Evolutionary conservation across 768 basidiomycete genomes (phyloP), one percentile per base, ranked within the genome.

Genomic region (Collybiopsis confluens): DNA sequence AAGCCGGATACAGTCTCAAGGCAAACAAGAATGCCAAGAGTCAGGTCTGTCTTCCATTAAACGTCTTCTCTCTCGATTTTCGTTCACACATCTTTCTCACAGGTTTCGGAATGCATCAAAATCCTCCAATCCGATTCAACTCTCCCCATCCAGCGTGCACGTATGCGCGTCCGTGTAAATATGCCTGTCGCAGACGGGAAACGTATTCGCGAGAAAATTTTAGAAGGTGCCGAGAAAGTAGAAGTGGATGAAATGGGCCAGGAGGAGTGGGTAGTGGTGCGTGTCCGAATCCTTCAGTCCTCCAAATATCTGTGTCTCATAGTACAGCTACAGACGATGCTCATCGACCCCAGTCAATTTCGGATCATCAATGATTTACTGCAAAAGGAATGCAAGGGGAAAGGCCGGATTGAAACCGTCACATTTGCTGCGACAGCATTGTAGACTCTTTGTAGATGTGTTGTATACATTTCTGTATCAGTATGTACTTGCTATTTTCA

Each of bases 331-430:
- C 61, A 98, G 96, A 81, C 88, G 44, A 78, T 96, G 73, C 77
- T 96, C 52, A 98, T 98, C 56, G 94, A 98, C 65, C 96, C 97
- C 4, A 82, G 89, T 38, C 86, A 90, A 61, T 96, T 97, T 80
- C 84, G 90, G 33, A 77, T 88, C 18, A 80, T 99, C 59, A 90
- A 88, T 61, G 96, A 98, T 56, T 69, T 98, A 38, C 70, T 98
- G 55, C 90, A 94, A 66, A 90, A 88, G 65, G 90, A 98, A 65
- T 88, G 87, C 64, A 95, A 96, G 68, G 92, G 92, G 16, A 80
- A 81, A 59, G 91, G 92, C 1, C 77, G 89, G 48, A 73, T 98
- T 37, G 96, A 98, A 69, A 95, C 93, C 0, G 65, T 92, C 61
- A 75, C 83, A 11, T 83, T 88, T 56, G 78, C 88, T 40, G 86